Evolutionary conservation across 1,284 basidiomycete genomes (phyloP).

Genomic region (Wolfiporia cocos): DNA sequence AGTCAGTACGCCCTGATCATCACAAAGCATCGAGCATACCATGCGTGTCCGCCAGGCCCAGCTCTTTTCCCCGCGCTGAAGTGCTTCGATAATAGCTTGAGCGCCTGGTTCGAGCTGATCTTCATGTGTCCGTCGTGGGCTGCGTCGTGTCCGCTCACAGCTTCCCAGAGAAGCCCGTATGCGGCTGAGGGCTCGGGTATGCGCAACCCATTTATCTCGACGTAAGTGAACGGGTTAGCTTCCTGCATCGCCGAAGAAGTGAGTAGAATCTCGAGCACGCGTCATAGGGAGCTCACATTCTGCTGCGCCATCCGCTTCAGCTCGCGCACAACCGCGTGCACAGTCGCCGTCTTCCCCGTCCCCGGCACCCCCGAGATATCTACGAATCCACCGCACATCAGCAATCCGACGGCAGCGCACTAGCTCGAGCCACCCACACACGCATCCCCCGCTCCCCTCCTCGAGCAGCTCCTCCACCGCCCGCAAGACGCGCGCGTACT

Average conservation of each 20-base stretch:
- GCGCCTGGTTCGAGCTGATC: constrained; percentile 64
- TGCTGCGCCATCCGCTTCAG: constrained; percentile 82
- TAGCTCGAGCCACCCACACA: constrained; percentile 71
- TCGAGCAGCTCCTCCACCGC: constrained; percentile 85
- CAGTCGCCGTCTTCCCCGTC: constrained; percentile 97
- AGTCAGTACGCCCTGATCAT: neutral
- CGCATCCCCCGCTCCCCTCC: constrained; percentile 90
- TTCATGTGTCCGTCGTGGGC: constrained; percentile 54
- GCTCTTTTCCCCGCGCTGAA: constrained; percentile 49
- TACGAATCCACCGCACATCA: constrained; percentile 23
- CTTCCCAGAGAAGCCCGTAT: constrained; percentile 87
- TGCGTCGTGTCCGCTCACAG: constrained; percentile 71
- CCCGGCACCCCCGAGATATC: constrained; percentile 98
- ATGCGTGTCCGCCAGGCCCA: constrained; percentile 68
- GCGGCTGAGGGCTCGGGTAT: constrained; percentile 87
- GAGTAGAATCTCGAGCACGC: neutral
- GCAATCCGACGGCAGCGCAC: neutral
- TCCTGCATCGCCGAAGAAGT: constrained; percentile 46
- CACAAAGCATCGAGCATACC: constrained; percentile 33
- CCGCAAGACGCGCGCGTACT: constrained; percentile 75
- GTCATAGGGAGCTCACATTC: constrained; percentile 44
- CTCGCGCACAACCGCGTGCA: constrained; percentile 87
- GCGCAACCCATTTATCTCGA: constrained; percentile 96
- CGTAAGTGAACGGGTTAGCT: constrained; percentile 90
- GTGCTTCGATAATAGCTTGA: constrained; percentile 58